Percentiles rank a stretch among this genome's conserved stretches.
Conservation (phyloP, 2,329 filamentous ascomycete species). For the Penicillium sp. region DNA sequence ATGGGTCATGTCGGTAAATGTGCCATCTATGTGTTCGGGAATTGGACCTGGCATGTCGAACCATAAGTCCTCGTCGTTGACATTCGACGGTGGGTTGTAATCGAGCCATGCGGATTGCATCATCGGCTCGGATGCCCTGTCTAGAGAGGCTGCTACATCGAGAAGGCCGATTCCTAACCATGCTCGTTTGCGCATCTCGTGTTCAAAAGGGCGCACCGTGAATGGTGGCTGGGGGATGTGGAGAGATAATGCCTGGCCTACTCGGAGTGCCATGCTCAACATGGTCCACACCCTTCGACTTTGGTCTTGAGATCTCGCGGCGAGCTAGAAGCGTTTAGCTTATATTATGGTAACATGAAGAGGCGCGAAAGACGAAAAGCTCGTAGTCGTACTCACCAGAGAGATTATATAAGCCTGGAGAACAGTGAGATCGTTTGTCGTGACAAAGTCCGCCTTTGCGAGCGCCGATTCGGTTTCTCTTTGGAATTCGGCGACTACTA, state of each 20-base stretch:
- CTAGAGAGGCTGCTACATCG: slow-evolving; percentile 31
- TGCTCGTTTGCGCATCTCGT: slow-evolving; percentile 33
- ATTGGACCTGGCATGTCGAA: slow-evolving; percentile 24
- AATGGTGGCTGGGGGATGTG: slow-evolving; percentile 32
- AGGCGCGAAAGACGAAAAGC: background rate
- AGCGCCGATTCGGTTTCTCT: slow-evolving; percentile 28
- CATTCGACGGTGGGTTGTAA: slow-evolving; percentile 27
- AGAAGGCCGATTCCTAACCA: slow-evolving; percentile 34
- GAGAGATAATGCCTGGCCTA: slow-evolving; percentile 34
- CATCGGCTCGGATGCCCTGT: slow-evolving; percentile 37
- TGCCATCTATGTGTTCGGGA: slow-evolving; percentile 16
- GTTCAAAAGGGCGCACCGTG: slow-evolving; percentile 29
- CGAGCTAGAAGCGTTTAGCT: slow-evolving; percentile 18
- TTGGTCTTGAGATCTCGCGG: slow-evolving; percentile 32
- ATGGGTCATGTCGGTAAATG: slow-evolving; percentile 33
- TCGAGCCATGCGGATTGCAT: slow-evolving; percentile 33
- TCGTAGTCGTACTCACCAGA: slow-evolving; percentile 22
- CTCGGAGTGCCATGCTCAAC: slow-evolving; percentile 33
- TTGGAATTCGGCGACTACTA: slow-evolving; percentile 24
- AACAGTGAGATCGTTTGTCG: slow-evolving; percentile 34
- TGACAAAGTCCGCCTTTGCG: slow-evolving; percentile 30
- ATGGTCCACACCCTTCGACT: slow-evolving; percentile 38
- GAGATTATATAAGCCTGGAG: slow-evolving; percentile 36
- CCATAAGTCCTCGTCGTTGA: slow-evolving; percentile 33
- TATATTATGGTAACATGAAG: background rate